Base-by-base conservation (phyloP, 768 basidiomycete species). In the Calvatia gigantea region DNA sequence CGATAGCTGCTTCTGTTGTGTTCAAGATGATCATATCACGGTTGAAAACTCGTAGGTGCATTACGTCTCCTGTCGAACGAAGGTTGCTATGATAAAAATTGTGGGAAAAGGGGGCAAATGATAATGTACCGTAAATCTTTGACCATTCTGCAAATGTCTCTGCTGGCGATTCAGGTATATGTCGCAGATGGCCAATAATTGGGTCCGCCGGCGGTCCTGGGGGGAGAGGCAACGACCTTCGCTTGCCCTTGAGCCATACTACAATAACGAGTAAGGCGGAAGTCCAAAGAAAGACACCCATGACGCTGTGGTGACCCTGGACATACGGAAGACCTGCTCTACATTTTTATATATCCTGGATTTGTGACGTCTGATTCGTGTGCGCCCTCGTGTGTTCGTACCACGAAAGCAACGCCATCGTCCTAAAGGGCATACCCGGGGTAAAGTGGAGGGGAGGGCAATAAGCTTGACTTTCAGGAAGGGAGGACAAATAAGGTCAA, bases 1-100 rank as follows among this genome's bases (percentile, higher is more conserved):
- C 64, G 6, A 47, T 31, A 1, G 62, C 62, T 15, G 58, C 55
- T 15, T 58, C 52, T 3, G 48, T 43, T 1, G 59, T 53, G 35
- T 54, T 56, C 8, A 64, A 55, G 3, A 64, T 37, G 12, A 64
- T 21, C 2, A 64, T 42, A 8, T 45, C 33, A 14, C 45, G 45
- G 9, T 39, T 28, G 3, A 55, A 23, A 15, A 55, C 17, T 8
- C 28, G 25, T 4, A 55, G 38, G 25, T 47, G n/a, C 2, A 47
- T 39, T 4, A 55, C 54, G 48, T 47, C 54, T 6, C 54, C 54
- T 55, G 27, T 11, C 11, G n/a, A 2, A 14, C 4, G n/a, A 8
- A 33, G 19, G n/a, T 8, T 31, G 19, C 6, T 0, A 17, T 25
- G 35, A 37, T 37, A 5, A 12, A 4, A 14, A 11, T 0, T 42